phyloP scores from a whole-genome alignment of 2,329 filamentous ascomycete genomes.

The Corniculantispora saksenae region DNA sequence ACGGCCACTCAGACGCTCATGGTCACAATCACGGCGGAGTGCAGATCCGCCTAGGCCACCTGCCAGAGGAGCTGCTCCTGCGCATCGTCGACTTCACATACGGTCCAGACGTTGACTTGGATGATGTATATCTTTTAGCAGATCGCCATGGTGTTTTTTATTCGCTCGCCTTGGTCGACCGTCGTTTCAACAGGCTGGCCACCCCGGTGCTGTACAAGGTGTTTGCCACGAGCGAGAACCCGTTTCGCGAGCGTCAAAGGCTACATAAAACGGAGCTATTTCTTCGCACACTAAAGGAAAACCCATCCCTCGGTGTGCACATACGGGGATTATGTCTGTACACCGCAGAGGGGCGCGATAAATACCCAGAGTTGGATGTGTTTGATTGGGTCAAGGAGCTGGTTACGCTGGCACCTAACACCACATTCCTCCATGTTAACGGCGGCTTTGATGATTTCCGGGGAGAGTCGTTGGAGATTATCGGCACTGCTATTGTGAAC shows the following conservation, averaged over 20 bases:
- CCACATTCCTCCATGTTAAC: neutral
- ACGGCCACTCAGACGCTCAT: neutral
- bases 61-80: conserved; percentile 8
- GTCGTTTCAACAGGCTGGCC: neutral
- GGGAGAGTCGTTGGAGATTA: neutral
- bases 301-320: neutral
- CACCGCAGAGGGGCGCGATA: conserved; percentile 2
- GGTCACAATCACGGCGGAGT: neutral
- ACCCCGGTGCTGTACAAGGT: conserved; percentile 6
- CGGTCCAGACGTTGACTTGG: neutral
- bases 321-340: neutral
- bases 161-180: neutral
- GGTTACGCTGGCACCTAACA: neutral
- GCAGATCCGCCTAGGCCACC: neutral
- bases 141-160: conserved; percentile 3
- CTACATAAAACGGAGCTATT: neutral
- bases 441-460: conserved; percentile 1
- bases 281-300: neutral
- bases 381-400: neutral
- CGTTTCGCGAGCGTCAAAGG: conserved; percentile 1
- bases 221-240: conserved; percentile 8
- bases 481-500: neutral
- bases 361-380: neutral
- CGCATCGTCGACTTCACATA: conserved; percentile 4
- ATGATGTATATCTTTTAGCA: neutral